Evolutionary conservation across 139 green algal species (phyloP).

Genomic region (Coccomyxa sp.): DNA sequence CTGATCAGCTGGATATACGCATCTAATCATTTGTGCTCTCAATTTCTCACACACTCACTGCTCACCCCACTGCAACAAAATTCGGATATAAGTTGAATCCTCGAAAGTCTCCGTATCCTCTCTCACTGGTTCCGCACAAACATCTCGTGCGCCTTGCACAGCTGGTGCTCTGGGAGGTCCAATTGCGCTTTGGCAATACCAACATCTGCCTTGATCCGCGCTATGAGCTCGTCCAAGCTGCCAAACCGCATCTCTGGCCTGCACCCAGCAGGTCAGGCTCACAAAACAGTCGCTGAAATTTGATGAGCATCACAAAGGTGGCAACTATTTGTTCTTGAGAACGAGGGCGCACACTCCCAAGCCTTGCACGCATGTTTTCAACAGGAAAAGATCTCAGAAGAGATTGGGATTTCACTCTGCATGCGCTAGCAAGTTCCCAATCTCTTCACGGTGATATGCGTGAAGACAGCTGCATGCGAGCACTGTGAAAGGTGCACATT

Average conservation of each 20-base stretch:
- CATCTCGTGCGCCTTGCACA: background rate
- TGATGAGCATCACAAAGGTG: background rate
- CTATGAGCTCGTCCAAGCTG: constrained; percentile 58
- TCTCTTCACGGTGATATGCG: too few species aligned
- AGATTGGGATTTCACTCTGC: too few species aligned
- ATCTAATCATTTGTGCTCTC: too few species aligned
- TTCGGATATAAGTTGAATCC: too few species aligned
- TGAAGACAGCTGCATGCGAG: too few species aligned
- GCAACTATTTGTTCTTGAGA: background rate
- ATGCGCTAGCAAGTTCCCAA: too few species aligned
- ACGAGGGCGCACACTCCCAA: background rate
- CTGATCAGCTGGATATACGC: too few species aligned
- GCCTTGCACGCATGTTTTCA: background rate
- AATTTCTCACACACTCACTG: too few species aligned
- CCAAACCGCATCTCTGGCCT: constrained; percentile 81
- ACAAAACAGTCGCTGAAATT: too few species aligned
- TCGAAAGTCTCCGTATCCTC: too few species aligned
- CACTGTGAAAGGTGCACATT: too few species aligned
- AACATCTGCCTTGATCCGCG: constrained; percentile 71
- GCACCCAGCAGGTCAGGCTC: background rate
- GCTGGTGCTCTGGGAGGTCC: constrained; percentile 10
- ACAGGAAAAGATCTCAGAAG: background rate
- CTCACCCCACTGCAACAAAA: too few species aligned
- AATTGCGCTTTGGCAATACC: constrained; percentile 46
- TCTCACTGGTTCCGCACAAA: background rate